Evolutionary conservation across 352 stramenopile species (phyloP), one percentile per base, ranked within the genome.

Genomic region (Phytopythium chamaehyphon): DNA sequence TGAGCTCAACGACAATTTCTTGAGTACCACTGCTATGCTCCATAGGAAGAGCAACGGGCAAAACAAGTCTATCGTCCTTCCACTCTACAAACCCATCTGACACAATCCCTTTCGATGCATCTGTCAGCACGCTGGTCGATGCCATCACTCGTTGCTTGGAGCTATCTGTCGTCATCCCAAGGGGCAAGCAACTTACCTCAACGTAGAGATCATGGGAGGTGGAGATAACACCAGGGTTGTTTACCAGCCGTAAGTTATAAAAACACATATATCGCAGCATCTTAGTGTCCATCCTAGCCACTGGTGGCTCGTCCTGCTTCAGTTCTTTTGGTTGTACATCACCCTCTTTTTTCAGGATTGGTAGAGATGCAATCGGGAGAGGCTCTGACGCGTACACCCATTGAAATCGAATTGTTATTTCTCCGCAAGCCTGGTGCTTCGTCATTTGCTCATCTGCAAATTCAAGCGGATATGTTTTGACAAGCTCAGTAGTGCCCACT

Each of bases 371-470:
- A 16, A 61, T 37, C 12, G 62, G 62, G 14, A 79, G 55, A 10
- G 59, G 55, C 1, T 16, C 3, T 5, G 75, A 59, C 5, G 69
- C 38, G 26, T 70, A 76, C 8, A 74, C 38, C 69, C 69, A 79
- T 8, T 66, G 59, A 55, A 79, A 76, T 21, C 66, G 51, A 16
- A 76, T 24, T 5, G 66, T 73, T 16, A 79, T 54, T 15, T 65
- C 52, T 1, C 69, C 69, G n/a, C 62, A 69, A 4, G 43, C 21
- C 24, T 76, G 70, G 9, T 73, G 56, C 28, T 73, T 75, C 14
- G 66, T 71, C 54, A 79, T 57, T 23, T 76, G 64, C 26, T 75
- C 66, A 28, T 74, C 63, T 1, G 26, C 31, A 21, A 76, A 79
- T n/a, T 40, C 65, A 1, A 79, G 58, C 7, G 64, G 46, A 43